phyloP scores from a whole-genome alignment of 345 rosid genomes.

The Rhizophora apiculata region DNA sequence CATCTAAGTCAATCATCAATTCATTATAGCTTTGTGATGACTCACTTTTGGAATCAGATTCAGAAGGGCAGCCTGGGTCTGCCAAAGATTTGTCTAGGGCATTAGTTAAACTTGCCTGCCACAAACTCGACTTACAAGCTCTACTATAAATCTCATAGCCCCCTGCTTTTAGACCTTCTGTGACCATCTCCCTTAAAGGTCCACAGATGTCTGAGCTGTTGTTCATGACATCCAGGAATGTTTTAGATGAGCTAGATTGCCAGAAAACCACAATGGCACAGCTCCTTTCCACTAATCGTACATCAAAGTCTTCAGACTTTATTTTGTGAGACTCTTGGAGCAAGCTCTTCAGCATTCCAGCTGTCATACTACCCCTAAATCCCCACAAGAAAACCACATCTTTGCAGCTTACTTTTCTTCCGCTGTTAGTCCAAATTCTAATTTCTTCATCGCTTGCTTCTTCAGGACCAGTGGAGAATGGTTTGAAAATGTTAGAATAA shows the following conservation, averaged over 20 bases:
- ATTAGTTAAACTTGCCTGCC: constrained; percentile 61
- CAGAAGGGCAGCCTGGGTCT: constrained; percentile 20
- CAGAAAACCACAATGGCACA: constrained; percentile 76
- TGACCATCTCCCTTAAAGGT: constrained; percentile 55
- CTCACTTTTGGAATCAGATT: constrained; percentile 30
- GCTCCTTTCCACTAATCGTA: constrained; percentile 55
- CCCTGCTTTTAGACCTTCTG: constrained; percentile 62
- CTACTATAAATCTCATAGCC: constrained; percentile 52
- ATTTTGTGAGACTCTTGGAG: constrained; percentile 55
- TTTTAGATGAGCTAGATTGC: constrained; percentile 42
- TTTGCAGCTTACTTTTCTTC: constrained; percentile 50
- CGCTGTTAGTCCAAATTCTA: constrained; percentile 55
- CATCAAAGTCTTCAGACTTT: constrained; percentile 48
- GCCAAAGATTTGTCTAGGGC: constrained; percentile 54
- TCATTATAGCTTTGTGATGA: constrained; percentile 46
- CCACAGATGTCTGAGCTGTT: constrained; percentile 37
- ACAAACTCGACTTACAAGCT: constrained; percentile 62
- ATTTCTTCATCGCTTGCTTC: constrained; percentile 42
- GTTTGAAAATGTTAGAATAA: constrained; percentile 33
- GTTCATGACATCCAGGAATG: constrained; percentile 45
- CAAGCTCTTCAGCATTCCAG: constrained; percentile 52
- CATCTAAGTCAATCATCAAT: constrained; percentile 58
- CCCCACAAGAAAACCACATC: constrained; percentile 87
- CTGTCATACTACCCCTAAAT: constrained; percentile 40
- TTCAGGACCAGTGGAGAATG: constrained; percentile 20